Evolutionary conservation across 768 basidiomycete genomes (phyloP), one percentile per base, ranked within the genome.

Genomic region (Leccinellum rugosiceps): DNA sequence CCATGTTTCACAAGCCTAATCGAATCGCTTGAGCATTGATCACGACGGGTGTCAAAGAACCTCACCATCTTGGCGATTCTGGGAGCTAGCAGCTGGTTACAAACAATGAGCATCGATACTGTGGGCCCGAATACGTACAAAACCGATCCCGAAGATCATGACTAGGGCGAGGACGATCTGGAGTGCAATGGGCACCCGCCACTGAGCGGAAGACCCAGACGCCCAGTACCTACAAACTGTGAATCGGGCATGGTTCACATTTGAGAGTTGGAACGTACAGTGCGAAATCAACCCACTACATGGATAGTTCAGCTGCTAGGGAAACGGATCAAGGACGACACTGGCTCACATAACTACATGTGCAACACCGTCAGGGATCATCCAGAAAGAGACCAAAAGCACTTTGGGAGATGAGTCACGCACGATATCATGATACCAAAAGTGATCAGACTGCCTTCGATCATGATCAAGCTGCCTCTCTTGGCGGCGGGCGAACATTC

Each of bases 351-450:
- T 67, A 67, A 23, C 67, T 68, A n/a, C 14, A 25, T 10, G 38
- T 38, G 9, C 9, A 7, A 53, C 34, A 6, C 10, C 15, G 3
- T 65, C 53, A 63, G 31, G 35, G 3, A 13, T n/a, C 38, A 46
- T 19, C 21, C 23, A 49, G 13, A 54, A 32, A 34, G 35, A n/a
- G 35, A n/a, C 2, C 0, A 38, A 38, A 9, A 38, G 1, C 15
- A 48, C 17, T 31, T 1, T 2, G 14, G 15, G 49, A 7, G 52
- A 52, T 4, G 2, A 15, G n/a, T n/a, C 1, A 79, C 82, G 74
- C 69, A 86, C 75, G 83, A 80, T 52, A 85, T 69, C 78, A 82
- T 83, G 65, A 86, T 78, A 47, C 85, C 85, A 65, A 82, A 83
- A 0, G 83, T 82, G 60, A 86, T 85, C 17, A 84, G 70, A 65